phyloP scores from a whole-genome alignment of 306 rosid genomes.

The Pterocarpus santalinus region DNA sequence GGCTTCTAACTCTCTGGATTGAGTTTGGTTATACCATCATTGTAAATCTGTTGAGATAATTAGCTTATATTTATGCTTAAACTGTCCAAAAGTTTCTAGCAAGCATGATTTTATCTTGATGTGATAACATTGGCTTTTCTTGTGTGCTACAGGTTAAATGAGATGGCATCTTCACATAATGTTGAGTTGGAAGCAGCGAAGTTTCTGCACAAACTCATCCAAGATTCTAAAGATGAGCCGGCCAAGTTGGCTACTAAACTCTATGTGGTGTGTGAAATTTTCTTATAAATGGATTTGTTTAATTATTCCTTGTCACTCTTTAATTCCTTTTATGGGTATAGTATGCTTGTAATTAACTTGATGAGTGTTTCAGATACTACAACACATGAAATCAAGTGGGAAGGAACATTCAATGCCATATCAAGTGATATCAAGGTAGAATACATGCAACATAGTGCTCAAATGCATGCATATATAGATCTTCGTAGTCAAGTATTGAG shows the following conservation, averaged over 20 bases:
- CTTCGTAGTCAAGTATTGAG: background rate
- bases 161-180: constrained; percentile 86
- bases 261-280: constrained; percentile 77
- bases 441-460: constrained; percentile 7
- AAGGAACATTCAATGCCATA: constrained; percentile 99
- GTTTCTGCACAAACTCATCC: constrained; percentile 97
- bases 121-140: constrained; percentile 24
- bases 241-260: constrained; percentile 96
- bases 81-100: background rate
- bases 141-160: constrained; percentile 54
- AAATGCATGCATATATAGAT: constrained; percentile 1
- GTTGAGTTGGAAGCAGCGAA: constrained; percentile 99
- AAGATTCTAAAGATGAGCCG: constrained; percentile 98
- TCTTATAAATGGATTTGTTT: constrained; percentile 7
- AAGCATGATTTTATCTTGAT: constrained; percentile 1
- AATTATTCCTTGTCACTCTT: constrained; percentile 5
- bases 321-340: background rate
- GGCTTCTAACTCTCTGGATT: constrained; percentile 10
- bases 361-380: constrained; percentile 78
- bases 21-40: background rate
- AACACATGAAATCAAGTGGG: constrained; percentile 99
- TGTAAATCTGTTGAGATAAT: constrained; percentile 2
- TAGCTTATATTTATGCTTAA: background rate
- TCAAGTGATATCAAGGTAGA: constrained; percentile 97
- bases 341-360: constrained; percentile 28